Percentiles rank a stretch among this genome's conserved stretches.
phyloP scores from a whole-genome alignment of 768 basidiomycete genomes.

The Rhodotorula diobovata region DNA sequence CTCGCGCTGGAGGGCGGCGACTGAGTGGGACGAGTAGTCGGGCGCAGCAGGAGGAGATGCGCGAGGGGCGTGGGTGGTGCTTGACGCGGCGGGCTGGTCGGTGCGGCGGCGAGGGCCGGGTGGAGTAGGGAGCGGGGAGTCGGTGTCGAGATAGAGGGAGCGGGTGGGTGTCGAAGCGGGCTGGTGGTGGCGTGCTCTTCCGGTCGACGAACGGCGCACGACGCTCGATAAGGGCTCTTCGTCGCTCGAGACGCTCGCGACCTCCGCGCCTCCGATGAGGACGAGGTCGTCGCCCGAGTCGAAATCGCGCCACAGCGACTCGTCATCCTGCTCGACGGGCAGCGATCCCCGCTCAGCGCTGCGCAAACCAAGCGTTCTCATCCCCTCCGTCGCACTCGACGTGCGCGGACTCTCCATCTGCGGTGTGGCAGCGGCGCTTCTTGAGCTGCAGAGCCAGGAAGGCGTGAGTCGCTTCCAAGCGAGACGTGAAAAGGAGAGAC shows the following conservation, averaged over 20 bases:
- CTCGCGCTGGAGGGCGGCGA: constrained; percentile 26
- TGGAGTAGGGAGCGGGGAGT: neutral
- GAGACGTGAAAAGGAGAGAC: too few relatives aligned
- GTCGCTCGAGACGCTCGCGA: constrained; percentile 11
- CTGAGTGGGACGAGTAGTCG: constrained; percentile 5
- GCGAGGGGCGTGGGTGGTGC: neutral
- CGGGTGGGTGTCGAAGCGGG: neutral
- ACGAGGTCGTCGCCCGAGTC: neutral
- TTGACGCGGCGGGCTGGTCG: neutral
- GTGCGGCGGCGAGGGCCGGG: neutral
- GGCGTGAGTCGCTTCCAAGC: neutral
- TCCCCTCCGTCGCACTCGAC: neutral
- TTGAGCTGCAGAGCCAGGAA: neutral
- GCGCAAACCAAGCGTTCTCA: constrained; percentile 21
- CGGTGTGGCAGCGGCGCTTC: constrained; percentile 2
- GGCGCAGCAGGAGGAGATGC: constrained; percentile 7
- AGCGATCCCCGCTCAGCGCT: neutral
- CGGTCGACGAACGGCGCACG: neutral
- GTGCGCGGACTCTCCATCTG: neutral
- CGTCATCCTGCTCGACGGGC: neutral
- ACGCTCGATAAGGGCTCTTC: constrained; percentile 13
- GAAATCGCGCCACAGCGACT: too few relatives aligned
- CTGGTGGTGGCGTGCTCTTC: neutral
- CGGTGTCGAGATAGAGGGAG: neutral
- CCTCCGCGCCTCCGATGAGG: neutral